Evolutionary conservation across 2,329 filamentous ascomycete species (phyloP), one percentile per base, ranked within the genome.

Genomic region (Macrophomina pseudophaseolina): DNA sequence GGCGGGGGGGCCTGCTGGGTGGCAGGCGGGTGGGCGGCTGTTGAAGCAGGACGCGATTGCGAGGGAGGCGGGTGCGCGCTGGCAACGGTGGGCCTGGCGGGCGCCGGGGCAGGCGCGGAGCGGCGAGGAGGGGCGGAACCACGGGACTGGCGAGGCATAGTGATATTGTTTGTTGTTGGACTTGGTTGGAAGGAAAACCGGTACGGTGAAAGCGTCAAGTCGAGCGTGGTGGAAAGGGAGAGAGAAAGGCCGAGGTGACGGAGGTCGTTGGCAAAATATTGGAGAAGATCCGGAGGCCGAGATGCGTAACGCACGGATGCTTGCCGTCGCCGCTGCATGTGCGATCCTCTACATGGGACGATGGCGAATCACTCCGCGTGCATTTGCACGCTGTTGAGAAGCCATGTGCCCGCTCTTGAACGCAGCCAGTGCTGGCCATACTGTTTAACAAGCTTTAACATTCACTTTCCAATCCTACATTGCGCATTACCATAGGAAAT

Each of bases 21-120:
- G 65, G 84, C 70, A 42, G 80, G 78, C 30, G 81, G 82, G 67
- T 80, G 78, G 44, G 83, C 79, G 73, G 90, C 86, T 70, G 92
- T 92, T 67, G 90, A 85, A 72, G 91, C 87, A 77, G 91, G 72
- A 91, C 87, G 77, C 90, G 88, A 72, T 91, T 87, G 75, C 73
- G 72, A 66, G 80, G 78, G 40, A 79, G 81, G 58, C 79, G 76
- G 64, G 81, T 60, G 78, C 71, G 90, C 86, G 70, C 91, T 90
- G 69, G 89, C 84, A 44, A 49, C 44, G 73, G 90, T 86, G 76
- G 90, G 87, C 70, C 90, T 86, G 75, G 73, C 74, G 68, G 79
- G 78, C 23, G 81, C 75, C 40, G 79, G 78, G 46, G 80, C 75
- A 66, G 78, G 78, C 66, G 78, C 77, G 35, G 82, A 81, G 68